A percentile compares a stretch with the other conserved stretches of the same genome.
Conservation (phyloP, 2,329 filamentous ascomycete species). For the Aspergillus hortae region DNA sequence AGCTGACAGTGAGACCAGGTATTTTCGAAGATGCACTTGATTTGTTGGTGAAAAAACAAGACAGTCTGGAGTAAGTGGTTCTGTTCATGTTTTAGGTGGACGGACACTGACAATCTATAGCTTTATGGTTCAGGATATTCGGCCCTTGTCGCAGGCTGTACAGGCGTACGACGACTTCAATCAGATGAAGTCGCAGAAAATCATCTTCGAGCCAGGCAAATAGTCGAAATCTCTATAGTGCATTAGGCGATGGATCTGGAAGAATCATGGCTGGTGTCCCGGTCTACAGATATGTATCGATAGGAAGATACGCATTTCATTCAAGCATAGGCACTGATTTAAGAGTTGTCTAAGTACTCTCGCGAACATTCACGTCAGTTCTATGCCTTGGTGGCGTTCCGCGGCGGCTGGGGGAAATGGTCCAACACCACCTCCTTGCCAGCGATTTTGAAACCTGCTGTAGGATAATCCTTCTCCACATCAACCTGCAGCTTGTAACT, state of each 20-base stretch:
- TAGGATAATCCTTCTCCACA: neutral
- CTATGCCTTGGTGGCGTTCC: too few relatives aligned
- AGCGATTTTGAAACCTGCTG: neutral
- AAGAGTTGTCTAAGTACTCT: too few relatives aligned
- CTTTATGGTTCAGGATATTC: constrained; percentile 71
- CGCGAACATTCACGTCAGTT: too few relatives aligned
- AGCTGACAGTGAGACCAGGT: constrained; percentile 10
- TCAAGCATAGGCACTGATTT: too few relatives aligned
- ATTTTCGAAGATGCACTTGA: constrained; percentile 63
- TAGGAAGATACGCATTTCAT: too few relatives aligned
- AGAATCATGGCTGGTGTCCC: too few relatives aligned
- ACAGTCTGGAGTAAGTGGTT: constrained; percentile 59
- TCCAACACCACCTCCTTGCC: neutral
- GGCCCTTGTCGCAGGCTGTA: constrained; percentile 62
- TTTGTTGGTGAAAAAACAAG: constrained; percentile 61
- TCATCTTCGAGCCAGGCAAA: constrained; percentile 55
- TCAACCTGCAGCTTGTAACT: constrained; percentile 18
- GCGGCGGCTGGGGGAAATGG: neutral
- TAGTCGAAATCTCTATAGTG: neutral
- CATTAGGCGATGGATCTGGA: too few relatives aligned
- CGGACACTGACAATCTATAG: constrained; percentile 37
- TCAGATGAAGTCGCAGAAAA: constrained; percentile 67
- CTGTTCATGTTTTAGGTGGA: neutral
- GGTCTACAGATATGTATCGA: too few relatives aligned
- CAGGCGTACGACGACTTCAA: constrained; percentile 65